Conservation (phyloP, 441 rosid genomes). For the Isatis lusitanica region DNA sequence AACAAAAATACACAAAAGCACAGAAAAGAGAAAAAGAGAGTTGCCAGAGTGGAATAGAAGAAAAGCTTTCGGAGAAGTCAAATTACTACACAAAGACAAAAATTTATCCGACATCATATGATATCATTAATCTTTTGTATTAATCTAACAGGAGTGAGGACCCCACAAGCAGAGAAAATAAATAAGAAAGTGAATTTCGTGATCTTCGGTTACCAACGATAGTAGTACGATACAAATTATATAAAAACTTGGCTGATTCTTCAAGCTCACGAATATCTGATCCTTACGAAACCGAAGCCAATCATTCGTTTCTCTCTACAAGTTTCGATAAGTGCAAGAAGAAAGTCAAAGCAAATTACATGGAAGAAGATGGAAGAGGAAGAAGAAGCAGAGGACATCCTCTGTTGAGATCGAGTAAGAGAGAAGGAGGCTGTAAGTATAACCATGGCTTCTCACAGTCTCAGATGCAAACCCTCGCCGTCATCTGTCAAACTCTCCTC, state of each 20-base stretch:
- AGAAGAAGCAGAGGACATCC: constrained; percentile 46
- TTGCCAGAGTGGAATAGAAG: not conserved
- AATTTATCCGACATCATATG: not conserved
- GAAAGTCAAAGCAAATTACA: not conserved
- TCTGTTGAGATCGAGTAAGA: constrained; percentile 47
- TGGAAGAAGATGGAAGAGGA: constrained; percentile 32
- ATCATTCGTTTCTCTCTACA: not conserved
- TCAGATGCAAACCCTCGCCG: constrained; percentile 65
- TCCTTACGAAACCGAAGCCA: not conserved
- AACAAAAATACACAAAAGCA: not conserved
- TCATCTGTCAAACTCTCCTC: constrained; percentile 61
- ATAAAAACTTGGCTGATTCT: constrained; percentile 2
- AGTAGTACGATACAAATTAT: not conserved
- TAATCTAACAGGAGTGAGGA: not conserved
- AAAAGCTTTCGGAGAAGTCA: not conserved
- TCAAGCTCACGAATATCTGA: not conserved
- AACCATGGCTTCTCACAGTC: constrained; percentile 63
- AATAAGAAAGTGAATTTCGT: not conserved
- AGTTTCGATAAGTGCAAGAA: not conserved
- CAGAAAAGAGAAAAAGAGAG: not conserved
- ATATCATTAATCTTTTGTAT: not conserved
- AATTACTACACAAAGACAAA: not conserved
- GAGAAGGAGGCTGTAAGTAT: constrained; percentile 8
- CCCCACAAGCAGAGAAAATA: not conserved
- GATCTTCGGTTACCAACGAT: not conserved